Evolutionary conservation across 2,329 filamentous ascomycete species (phyloP).

Genomic region (Dactylellina drechsleri): DNA sequence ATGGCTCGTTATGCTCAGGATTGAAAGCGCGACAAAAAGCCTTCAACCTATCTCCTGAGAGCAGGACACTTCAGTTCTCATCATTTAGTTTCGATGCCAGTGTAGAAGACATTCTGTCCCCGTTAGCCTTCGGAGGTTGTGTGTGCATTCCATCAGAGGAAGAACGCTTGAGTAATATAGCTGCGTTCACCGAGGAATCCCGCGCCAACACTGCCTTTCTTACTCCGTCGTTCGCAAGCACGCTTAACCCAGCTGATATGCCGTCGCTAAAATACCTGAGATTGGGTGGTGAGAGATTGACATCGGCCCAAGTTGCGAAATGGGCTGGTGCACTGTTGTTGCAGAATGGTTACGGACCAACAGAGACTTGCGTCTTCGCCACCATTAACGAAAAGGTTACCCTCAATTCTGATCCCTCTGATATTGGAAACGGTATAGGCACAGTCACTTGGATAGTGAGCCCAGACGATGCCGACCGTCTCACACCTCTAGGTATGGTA

Average conservation of each 20-base stretch:
- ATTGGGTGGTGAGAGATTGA: not conserved
- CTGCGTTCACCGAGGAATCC: not conserved
- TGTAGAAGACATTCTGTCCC: not conserved
- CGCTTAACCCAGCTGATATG: not conserved
- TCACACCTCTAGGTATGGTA: constrained; percentile 64
- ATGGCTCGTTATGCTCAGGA: constrained; percentile 66
- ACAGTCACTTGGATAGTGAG: constrained; percentile 68
- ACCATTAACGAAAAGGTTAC: not conserved
- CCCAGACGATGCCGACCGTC: constrained; percentile 64
- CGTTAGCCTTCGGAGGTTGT: not conserved
- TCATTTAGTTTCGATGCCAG: not conserved
- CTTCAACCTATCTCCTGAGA: not conserved
- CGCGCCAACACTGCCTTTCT: not conserved
- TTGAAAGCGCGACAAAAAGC: constrained; percentile 34
- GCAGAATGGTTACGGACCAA: not conserved
- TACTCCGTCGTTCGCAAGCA: constrained; percentile 2
- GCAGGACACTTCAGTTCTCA: not conserved
- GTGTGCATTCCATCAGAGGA: not conserved
- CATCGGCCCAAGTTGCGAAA: not conserved
- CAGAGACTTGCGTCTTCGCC: not conserved
- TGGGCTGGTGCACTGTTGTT: not conserved
- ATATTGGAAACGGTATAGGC: not conserved
- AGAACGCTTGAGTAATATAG: not conserved
- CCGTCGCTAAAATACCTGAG: not conserved
- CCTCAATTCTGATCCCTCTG: not conserved